Evolutionary conservation across 2,329 filamentous ascomycete species (phyloP).

Genomic region (Geoglossum cookeanum): DNA sequence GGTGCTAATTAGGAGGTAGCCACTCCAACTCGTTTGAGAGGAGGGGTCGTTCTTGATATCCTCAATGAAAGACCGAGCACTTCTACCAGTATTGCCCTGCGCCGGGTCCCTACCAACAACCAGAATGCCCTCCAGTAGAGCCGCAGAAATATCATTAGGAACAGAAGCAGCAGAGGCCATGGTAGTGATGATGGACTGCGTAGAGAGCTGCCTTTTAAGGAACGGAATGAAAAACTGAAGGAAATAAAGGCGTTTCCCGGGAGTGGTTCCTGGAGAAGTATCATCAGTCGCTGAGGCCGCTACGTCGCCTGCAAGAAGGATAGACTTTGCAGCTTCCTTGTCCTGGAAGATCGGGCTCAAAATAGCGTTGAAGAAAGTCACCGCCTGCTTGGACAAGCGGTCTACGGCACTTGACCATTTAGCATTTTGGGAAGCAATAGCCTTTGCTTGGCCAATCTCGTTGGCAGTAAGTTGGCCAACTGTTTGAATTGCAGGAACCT

Average conservation of each 20-base stretch:
- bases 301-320: neutral
- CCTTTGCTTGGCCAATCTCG: neutral
- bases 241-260: neutral
- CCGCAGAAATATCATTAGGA: neutral
- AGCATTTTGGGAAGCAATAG: neutral
- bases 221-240: neutral
- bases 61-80: neutral
- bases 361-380: neutral
- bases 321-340: neutral
- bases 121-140: neutral
- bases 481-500: neutral
- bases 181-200: neutral
- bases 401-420: neutral
- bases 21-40: neutral
- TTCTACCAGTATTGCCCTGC: neutral
- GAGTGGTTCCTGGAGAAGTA: too few species aligned
- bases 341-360: neutral
- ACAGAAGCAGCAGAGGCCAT: neutral
- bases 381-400: neutral
- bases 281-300: neutral
- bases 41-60: neutral
- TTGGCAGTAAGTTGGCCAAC: neutral
- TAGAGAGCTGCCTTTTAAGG: neutral
- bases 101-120: neutral
- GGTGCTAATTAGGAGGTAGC: neutral